Evolutionary conservation across 2,329 filamentous ascomycete species (phyloP).

Genomic region (Aquanectria penicillioides): DNA sequence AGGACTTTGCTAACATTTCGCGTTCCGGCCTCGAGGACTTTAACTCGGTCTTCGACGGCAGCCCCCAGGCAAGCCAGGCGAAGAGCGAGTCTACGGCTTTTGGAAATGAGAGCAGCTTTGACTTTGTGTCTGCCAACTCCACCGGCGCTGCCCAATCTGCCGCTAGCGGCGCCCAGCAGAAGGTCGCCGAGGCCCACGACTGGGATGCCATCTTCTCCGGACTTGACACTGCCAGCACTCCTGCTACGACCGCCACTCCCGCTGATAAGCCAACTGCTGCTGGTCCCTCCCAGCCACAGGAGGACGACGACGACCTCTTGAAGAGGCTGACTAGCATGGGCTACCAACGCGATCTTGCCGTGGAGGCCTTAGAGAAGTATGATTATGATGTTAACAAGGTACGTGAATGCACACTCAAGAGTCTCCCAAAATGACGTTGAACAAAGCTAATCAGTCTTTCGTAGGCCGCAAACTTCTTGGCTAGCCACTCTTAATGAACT

Average conservation of each 20-base stretch:
- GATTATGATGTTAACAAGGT: slow-evolving; percentile 98
- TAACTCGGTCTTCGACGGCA: slow-evolving; percentile 83
- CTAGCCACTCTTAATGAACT: slow-evolving; percentile 59
- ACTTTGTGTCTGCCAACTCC: slow-evolving; percentile 60
- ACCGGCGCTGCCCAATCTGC: slow-evolving; percentile 48
- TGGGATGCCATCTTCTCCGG: slow-evolving; percentile 96
- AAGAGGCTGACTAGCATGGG: slow-evolving; percentile 93
- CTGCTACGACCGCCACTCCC: slow-evolving; percentile 38
- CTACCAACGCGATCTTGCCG: slow-evolving; percentile 77
- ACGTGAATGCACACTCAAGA: slow-evolving; percentile 45
- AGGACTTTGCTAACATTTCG: slow-evolving; percentile 81
- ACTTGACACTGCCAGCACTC: slow-evolving; percentile 66
- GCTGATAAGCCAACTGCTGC: slow-evolving; percentile 28
- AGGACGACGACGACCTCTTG: slow-evolving; percentile 90
- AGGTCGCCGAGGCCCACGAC: slow-evolving; percentile 71
- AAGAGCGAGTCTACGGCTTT: slow-evolving; percentile 66
- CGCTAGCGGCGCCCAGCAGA: slow-evolving; percentile 50
- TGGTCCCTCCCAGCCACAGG: slow-evolving; percentile 47
- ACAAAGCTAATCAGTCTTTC: slow-evolving; percentile 26
- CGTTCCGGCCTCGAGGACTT: slow-evolving; percentile 80
- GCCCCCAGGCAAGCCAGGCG: slow-evolving; percentile 62
- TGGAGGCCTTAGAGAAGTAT: slow-evolving; percentile 88
- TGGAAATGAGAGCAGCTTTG: slow-evolving; percentile 66
- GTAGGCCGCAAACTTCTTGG: slow-evolving; percentile 65
- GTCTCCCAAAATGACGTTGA: neutral